Base-by-base conservation (phyloP, 208 protist genomes). In the Trypanosoma caninum region DNA sequence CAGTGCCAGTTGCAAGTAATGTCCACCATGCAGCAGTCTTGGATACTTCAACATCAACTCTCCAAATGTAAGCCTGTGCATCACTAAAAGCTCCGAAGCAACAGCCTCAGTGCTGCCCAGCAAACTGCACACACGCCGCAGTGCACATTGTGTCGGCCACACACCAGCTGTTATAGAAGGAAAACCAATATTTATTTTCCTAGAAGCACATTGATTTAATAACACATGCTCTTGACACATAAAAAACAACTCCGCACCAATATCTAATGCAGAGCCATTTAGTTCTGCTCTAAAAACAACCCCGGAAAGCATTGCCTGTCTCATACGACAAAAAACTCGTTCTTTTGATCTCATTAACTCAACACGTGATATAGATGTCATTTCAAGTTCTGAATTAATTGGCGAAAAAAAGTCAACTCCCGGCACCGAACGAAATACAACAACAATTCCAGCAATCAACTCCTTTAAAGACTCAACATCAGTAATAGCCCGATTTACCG, bases 201-300 rank as follows among this genome's bases (percentile, higher is more conserved):
- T 18, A 28, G 38, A 8, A 46, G 9, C 10, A 2, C 41, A 59
- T 1, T 18, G 20, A 22, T 55, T n/a, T n/a, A n/a, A n/a, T n/a
- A n/a, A n/a, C n/a, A 42, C 44, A 58, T 41, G 41, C 31, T 25
- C 2, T 30, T 18, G 0, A 38, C 67, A 73, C 58, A 70, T 72
- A 30, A 80, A 65, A 16, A 78, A 44, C n/a, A 80, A 27, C 57
- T 80, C 78, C 5, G 74, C 74, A 13, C 63, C 74, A 46, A 77
- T 53, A 35, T 76, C 74, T 23, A 65, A 30, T 16, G 64, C 67
- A 45, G 69, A 53, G 1, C 27, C 59, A 54, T 34, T 44, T 31
- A 68, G 41, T 28, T 72, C 48, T 27, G 67, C 71, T 13, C 14
- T 65, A 20, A 78, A 65, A 8, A 50, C 63, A 37, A 68, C 52